phyloP scores from a whole-genome alignment of 2,329 filamentous ascomycete genomes.

The Fusarium sp. region DNA sequence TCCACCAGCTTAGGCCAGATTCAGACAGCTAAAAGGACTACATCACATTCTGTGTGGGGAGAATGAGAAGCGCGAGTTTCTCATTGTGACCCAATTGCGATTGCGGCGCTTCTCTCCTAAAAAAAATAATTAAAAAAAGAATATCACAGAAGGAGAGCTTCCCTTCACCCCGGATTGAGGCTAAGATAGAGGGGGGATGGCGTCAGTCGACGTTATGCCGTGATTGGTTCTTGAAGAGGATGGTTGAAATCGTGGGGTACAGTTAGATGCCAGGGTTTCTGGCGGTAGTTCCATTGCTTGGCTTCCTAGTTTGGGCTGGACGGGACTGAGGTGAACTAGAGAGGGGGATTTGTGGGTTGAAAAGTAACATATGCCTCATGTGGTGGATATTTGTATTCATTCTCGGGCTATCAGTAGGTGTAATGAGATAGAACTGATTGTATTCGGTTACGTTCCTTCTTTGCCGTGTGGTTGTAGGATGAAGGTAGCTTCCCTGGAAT shows the following conservation, averaged over 20 bases:
- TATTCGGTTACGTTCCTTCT: not conserved
- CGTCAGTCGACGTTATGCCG: not conserved
- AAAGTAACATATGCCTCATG: conserved; percentile 4
- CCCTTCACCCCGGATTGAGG: not conserved
- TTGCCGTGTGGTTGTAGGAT: not conserved
- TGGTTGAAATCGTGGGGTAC: conserved; percentile 23
- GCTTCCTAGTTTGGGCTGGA: not conserved
- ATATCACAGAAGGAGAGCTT: not conserved
- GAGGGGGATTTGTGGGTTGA: not conserved
- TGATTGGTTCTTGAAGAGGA: conserved; percentile 8
- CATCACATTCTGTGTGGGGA: conserved; percentile 1
- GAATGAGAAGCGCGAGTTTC: not conserved
- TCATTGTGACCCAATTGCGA: not conserved
- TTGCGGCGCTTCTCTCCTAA: conserved; percentile 2
- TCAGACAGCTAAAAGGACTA: conserved; percentile 7
- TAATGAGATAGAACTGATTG: not conserved
- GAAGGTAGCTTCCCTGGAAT: not conserved
- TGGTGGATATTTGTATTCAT: not conserved
- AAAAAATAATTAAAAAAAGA: no score
- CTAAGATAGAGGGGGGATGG: conserved; percentile 9
- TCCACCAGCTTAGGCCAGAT: conserved; percentile 20
- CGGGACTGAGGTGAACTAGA: not conserved
- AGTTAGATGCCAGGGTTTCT: conserved; percentile 3
- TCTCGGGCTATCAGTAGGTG: not conserved
- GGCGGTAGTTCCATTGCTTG: conserved; percentile 3